Percentiles rank a stretch among this genome's conserved stretches.
phyloP scores from a whole-genome alignment of 495 filamentous ascomycete species.

The Sporormia fimetaria region DNA sequence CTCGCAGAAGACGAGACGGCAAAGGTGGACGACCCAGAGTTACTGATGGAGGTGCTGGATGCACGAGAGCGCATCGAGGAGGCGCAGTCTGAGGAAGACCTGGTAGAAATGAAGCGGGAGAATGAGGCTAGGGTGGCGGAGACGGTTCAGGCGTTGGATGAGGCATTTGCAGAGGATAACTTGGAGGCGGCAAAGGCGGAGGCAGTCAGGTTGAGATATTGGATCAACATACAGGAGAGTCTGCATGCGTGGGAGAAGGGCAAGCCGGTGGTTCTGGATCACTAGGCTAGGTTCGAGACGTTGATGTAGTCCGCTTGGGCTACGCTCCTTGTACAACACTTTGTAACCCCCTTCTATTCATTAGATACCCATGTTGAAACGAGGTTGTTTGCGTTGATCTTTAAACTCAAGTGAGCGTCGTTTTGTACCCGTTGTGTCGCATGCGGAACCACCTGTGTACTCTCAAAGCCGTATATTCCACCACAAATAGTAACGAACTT shows the following conservation, averaged over 20 bases:
- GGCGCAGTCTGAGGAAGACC: constrained; percentile 50
- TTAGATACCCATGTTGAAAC: too few species aligned
- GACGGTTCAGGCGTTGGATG: constrained; percentile 48
- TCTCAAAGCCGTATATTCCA: too few species aligned
- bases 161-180: constrained; percentile 56
- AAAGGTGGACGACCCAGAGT: constrained; percentile 54
- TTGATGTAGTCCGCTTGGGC: background rate
- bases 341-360: too few species aligned
- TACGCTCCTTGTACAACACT: background rate
- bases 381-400: too few species aligned
- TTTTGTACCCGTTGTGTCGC: too few species aligned
- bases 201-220: constrained; percentile 74
- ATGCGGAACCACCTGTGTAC: too few species aligned
- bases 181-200: constrained; percentile 54
- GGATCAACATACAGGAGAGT: constrained; percentile 76
- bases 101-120: constrained; percentile 47
- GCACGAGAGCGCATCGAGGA: constrained; percentile 75
- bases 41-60: constrained; percentile 83
- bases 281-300: constrained; percentile 4
- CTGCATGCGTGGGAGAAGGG: constrained; percentile 76
- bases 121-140: constrained; percentile 57
- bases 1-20: constrained; percentile 61
- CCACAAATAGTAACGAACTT: too few species aligned
- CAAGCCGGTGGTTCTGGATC: constrained; percentile 32
- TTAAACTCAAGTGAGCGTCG: too few species aligned